phyloP scores from a whole-genome alignment of 768 basidiomycete species.

The Trametes coccinea region DNA sequence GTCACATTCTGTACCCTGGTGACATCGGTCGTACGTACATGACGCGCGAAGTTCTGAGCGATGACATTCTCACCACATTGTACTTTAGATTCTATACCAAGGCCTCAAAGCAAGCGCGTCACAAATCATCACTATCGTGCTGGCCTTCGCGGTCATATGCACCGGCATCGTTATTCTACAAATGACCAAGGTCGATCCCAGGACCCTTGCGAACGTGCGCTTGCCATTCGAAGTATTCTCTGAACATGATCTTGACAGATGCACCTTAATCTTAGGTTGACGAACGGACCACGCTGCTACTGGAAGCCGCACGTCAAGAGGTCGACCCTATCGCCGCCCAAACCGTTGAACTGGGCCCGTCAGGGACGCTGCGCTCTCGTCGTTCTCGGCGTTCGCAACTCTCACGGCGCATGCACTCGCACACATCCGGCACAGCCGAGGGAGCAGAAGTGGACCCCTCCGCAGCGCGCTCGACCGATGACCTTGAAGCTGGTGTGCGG shows the following conservation, averaged over 20 bases:
- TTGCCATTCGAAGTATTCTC: not conserved
- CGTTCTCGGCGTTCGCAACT: constrained; percentile 23
- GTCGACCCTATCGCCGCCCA: constrained; percentile 26
- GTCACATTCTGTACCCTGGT: constrained; percentile 81
- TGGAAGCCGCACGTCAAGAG: constrained; percentile 73
- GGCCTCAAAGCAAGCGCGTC: constrained; percentile 74
- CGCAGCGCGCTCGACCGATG: constrained; percentile 6
- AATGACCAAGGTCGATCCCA: constrained; percentile 90
- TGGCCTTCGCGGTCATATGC: constrained; percentile 87
- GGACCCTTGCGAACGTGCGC: constrained; percentile 49
- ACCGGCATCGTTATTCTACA: constrained; percentile 91
- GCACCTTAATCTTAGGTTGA: constrained; percentile 55
- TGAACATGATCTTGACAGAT: not conserved
- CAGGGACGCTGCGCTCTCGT: constrained; percentile 24
- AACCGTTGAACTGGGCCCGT: constrained; percentile 18
- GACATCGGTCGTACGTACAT: constrained; percentile 64
- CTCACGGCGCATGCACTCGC: constrained; percentile 3
- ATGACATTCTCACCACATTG: not conserved
- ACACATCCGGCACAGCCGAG: not conserved
- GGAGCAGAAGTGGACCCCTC: not conserved
- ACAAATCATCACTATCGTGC: constrained; percentile 82
- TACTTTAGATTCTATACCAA: constrained; percentile 73
- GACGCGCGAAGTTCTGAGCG: not conserved
- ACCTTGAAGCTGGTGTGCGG: constrained; percentile 14
- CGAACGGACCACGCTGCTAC: constrained; percentile 79